Evolutionary conservation across 495 filamentous ascomycete genomes (phyloP).

Genomic region (Podospora anserina): DNA sequence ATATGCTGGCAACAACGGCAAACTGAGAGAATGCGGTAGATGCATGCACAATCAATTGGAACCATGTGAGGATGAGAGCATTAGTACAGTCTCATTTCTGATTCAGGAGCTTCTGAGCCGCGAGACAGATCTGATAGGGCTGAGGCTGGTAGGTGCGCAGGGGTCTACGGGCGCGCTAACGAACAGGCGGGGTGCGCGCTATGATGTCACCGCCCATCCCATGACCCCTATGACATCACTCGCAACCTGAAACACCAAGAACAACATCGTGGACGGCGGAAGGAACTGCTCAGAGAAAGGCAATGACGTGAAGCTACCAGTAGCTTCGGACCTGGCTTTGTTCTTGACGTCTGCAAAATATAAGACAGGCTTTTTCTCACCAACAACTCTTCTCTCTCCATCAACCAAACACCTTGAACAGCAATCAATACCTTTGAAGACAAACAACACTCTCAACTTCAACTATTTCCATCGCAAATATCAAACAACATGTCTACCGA

Average conservation of each 20-base stretch:
- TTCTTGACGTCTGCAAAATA: background rate
- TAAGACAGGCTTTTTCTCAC: background rate
- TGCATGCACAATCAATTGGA: background rate
- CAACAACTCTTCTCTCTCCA: background rate
- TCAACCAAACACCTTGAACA: conserved; percentile 5
- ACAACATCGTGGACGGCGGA: background rate
- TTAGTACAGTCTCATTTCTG: background rate
- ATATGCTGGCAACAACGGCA: too few relatives aligned
- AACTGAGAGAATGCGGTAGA: too few relatives aligned
- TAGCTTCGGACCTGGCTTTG: background rate
- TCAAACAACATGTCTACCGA: conserved; percentile 58
- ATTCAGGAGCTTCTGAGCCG: background rate
- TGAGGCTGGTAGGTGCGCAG: background rate
- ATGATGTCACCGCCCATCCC: conserved; percentile 23
- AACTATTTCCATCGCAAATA: conserved; percentile 19
- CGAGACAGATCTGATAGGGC: background rate
- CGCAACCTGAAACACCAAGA: conserved; percentile 2
- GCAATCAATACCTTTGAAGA: conserved; percentile 11
- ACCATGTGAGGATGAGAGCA: background rate
- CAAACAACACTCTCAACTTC: conserved; percentile 12
- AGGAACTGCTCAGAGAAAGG: background rate
- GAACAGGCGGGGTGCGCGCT: background rate
- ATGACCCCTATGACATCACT: conserved; percentile 23
- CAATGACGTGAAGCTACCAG: conserved; percentile 9
- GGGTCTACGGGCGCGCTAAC: conserved; percentile 1